Evolutionary conservation across 1,284 basidiomycete species (phyloP).

Genomic region (Laetiporus sulphureus): DNA sequence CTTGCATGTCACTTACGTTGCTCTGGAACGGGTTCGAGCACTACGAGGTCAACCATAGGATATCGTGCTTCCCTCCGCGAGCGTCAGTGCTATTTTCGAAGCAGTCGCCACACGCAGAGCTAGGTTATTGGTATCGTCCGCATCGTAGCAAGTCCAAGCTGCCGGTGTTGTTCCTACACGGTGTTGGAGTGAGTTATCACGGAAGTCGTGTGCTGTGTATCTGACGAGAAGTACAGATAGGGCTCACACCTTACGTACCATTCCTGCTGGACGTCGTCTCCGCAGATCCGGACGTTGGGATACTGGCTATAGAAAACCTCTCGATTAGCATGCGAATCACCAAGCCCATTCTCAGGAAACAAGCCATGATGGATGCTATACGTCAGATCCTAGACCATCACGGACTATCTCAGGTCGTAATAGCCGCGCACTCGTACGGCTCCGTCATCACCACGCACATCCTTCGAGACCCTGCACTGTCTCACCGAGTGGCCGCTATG

Average conservation of each 20-base stretch:
- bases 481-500: constrained; percentile 27
- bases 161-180: constrained; percentile 51
- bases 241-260: constrained; percentile 26
- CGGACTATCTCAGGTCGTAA: constrained; percentile 28
- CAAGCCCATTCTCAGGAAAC: constrained; percentile 27
- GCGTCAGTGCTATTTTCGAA: constrained; percentile 33
- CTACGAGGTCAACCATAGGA: background rate
- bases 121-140: constrained; percentile 53
- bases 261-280: constrained; percentile 34
- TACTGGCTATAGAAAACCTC: constrained; percentile 43
- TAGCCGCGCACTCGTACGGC: constrained; percentile 49
- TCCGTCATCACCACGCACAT: constrained; percentile 41
- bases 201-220: no score
- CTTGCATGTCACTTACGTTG: background rate
- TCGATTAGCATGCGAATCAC: constrained; percentile 49
- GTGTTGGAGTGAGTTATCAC: constrained; percentile 41
- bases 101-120: constrained; percentile 24
- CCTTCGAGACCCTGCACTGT: constrained; percentile 22
- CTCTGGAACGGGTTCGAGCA: background rate
- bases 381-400: constrained; percentile 33
- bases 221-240: background rate
- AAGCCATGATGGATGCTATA: constrained; percentile 26
- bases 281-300: constrained; percentile 34
- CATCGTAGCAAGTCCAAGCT: constrained; percentile 33
- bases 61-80: constrained; percentile 22